Percentiles rank a stretch among this genome's conserved stretches.
phyloP scores from a whole-genome alignment of 2,329 filamentous ascomycete species.

The Penicillium decumbens region DNA sequence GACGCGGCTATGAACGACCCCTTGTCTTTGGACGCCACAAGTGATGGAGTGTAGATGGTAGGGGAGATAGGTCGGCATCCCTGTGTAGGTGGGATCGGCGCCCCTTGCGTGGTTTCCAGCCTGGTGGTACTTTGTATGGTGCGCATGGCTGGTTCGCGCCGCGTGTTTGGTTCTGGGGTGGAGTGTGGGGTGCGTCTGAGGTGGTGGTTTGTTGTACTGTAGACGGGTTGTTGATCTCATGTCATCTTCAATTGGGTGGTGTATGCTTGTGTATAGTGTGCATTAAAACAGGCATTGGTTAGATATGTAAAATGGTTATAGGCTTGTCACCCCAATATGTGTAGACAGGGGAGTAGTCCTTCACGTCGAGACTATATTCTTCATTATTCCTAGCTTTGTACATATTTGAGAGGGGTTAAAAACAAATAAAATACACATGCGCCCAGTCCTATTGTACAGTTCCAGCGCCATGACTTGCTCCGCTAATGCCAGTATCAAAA shows the following conservation, averaged over 20 bases:
- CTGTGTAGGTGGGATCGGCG: slow-evolving; percentile 7
- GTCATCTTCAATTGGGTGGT: not conserved
- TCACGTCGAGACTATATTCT: not conserved
- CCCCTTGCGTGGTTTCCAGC: slow-evolving; percentile 17
- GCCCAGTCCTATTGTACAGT: not conserved
- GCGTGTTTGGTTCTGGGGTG: slow-evolving; percentile 9
- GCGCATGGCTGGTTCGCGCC: not conserved
- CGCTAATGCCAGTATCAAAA: not conserved
- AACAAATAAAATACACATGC: not conserved
- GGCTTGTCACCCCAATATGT: too few species aligned
- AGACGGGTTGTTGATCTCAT: not conserved
- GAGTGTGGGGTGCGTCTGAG: slow-evolving; percentile 2
- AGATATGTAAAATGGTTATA: too few species aligned
- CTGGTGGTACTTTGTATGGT: slow-evolving; percentile 4
- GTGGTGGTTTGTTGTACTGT: not conserved
- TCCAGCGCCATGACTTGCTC: not conserved
- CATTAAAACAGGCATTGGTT: too few species aligned
- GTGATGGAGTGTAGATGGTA: not conserved
- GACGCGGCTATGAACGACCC: too few species aligned
- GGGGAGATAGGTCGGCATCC: not conserved
- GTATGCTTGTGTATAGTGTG: too few species aligned
- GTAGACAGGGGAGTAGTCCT: too few species aligned
- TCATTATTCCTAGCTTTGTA: not conserved
- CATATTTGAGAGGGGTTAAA: not conserved
- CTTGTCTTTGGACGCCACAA: not conserved